Evolutionary conservation across 805 yeast genomes (phyloP).

Genomic region (Yarrowia sp.): DNA sequence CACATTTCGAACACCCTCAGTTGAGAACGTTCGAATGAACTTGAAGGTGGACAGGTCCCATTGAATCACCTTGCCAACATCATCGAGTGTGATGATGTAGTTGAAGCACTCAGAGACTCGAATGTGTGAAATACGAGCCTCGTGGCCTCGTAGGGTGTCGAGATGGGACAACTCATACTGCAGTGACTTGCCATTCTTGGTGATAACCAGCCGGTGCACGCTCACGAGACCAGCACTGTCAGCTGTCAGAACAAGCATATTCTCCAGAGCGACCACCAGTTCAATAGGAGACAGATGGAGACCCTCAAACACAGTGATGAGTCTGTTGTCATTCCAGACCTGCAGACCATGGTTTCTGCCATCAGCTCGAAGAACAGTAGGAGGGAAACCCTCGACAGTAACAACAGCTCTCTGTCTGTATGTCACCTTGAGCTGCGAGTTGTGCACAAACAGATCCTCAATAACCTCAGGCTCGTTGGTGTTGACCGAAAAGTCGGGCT

Average conservation of each 20-base stretch:
- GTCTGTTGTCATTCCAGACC: conserved; percentile 30
- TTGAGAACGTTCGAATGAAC: conserved; percentile 22
- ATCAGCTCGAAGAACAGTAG: conserved; percentile 13
- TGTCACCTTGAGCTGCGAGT: conserved; percentile 33
- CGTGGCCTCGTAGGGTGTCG: conserved; percentile 36
- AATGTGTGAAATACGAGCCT: conserved; percentile 18
- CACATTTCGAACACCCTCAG: conserved; percentile 26
- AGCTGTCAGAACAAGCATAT: conserved; percentile 29
- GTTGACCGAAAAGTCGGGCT: conserved; percentile 34
- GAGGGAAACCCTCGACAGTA: conserved; percentile 21
- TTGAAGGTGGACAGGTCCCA: conserved; percentile 32
- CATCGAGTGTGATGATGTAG: conserved; percentile 27
- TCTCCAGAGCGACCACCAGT: conserved; percentile 22
- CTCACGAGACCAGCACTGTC: conserved; percentile 23
- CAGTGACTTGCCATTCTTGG: conserved; percentile 11
- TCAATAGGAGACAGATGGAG: conserved; percentile 32
- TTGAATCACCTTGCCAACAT: conserved; percentile 23
- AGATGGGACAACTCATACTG: conserved; percentile 19
- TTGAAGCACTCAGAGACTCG: conserved; percentile 30
- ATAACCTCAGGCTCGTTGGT: conserved; percentile 27
- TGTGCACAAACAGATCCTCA: conserved; percentile 28
- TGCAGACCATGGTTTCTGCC: conserved; percentile 23
- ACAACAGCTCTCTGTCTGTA: conserved; percentile 29
- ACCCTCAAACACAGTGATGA: conserved; percentile 32
- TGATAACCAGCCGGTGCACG: conserved; percentile 22